Evolutionary conservation across 306 rosid genomes (phyloP), one percentile per base, ranked within the genome.

Genomic region (Vachellia collinsii): DNA sequence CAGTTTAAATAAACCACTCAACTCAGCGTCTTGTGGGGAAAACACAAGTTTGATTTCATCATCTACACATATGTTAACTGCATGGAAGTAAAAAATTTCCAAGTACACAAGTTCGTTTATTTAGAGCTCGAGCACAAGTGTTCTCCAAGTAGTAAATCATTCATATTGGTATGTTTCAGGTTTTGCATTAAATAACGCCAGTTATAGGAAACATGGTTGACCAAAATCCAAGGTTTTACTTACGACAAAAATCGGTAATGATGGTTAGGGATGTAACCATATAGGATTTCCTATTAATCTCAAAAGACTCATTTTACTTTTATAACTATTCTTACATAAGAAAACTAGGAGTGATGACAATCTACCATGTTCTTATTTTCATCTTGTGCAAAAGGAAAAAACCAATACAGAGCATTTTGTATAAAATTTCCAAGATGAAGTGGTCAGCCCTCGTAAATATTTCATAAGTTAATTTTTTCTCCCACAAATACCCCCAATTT

Each of bases 1-100:
- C 76, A 34, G 39, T 25, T 69, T 69, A 64, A 36, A 79, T 79
- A 48, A 61, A 34, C 17, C 29, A 20, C 43, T 50, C 47, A 70
- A 6, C 63, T 68, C 38, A 43, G 22, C 53, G 62, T 76, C 56
- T 51, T 51, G 54, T 12, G 54, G 2, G 13, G 4, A 14, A 48
- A 17, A 12, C 19, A 5, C 4, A 3, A 44, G 50, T 48, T 3
- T 13, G 19, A 48, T 48, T 48, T 3, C 54, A 48, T 48, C 13
- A 48, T 48, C 4, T 48, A 13, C 22, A 70, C 8, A 9, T 56
- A 2, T 22, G 39, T 22, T 70, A 70, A 6, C 44, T 12, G 23
- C 3, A 20, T 20, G 3, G 0, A 70, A 47, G 36, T 7, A 46
- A 70, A 17, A 20, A 25, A 38, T 11, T 44, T 44, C 3, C 50